Evolutionary conservation across 1,139 yeast species (phyloP).

Genomic region (Kodamaea sp.): DNA sequence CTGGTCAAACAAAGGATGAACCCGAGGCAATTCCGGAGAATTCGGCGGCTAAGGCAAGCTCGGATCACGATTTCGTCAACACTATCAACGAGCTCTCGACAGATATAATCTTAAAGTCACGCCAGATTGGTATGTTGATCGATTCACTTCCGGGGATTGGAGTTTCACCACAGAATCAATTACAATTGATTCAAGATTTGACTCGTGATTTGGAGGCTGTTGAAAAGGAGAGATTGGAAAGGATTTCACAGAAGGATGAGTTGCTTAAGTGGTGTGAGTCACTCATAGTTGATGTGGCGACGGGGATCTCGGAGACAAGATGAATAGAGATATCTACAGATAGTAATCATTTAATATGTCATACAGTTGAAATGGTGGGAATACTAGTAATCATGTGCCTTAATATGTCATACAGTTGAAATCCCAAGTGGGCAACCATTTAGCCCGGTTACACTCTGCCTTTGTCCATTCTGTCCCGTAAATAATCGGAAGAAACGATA

Average conservation of each 20-base stretch:
- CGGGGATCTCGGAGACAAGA: slow-evolving; percentile 52
- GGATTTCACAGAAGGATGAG: slow-evolving; percentile 63
- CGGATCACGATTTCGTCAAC: slow-evolving; percentile 39
- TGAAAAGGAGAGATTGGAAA: slow-evolving; percentile 56
- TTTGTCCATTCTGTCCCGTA: slow-evolving; percentile 35
- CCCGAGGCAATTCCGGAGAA: slow-evolving; percentile 18
- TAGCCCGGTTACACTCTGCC: slow-evolving; percentile 22
- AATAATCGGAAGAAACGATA: slow-evolving; percentile 27
- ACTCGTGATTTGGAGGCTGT: slow-evolving; percentile 60
- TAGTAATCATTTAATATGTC: too few species aligned
- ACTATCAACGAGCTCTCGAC: slow-evolving; percentile 72
- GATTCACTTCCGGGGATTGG: slow-evolving; percentile 94
- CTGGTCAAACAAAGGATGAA: slow-evolving; percentile 44
- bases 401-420: slow-evolving; percentile 23
- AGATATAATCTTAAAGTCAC: slow-evolving; percentile 78
- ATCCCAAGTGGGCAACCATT: slow-evolving; percentile 38
- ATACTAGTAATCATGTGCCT: slow-evolving; percentile 14
- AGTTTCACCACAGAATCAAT: slow-evolving; percentile 71
- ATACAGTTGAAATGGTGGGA: too few species aligned
- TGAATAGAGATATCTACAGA: too few species aligned
- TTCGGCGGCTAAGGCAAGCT: slow-evolving; percentile 5
- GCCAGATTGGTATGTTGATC: slow-evolving; percentile 82
- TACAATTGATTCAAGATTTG: slow-evolving; percentile 58
- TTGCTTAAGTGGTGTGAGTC: slow-evolving; percentile 64
- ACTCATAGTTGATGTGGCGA: slow-evolving; percentile 60